These are phyloP conservation scores for Tricholoma flavovirens DNA, from an alignment of 768 basidiomycete species.

Conservation along the genomic window DNA sequence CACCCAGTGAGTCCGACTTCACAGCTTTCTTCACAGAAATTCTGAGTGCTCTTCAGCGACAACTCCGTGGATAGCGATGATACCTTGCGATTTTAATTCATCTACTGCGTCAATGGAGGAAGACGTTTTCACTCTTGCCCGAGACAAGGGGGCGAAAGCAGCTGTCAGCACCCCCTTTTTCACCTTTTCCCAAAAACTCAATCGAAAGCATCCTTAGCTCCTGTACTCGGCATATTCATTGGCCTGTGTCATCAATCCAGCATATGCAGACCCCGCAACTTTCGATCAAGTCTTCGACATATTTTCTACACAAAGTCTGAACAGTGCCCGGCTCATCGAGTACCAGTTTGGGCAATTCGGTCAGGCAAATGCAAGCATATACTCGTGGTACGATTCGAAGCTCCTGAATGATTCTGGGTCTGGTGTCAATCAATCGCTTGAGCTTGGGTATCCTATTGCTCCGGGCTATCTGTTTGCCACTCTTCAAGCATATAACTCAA, in stretches of 20 bases:
- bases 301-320: conserved; percentile 63
- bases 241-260: conserved; percentile 70
- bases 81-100: conserved; percentile 76
- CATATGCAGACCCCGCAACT: conserved; percentile 54
- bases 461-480: conserved; percentile 69
- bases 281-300: conserved; percentile 76
- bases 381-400: conserved; percentile 53
- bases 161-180: conserved; percentile 44
- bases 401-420: conserved; percentile 50
- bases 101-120: conserved; percentile 52
- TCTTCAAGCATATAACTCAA: conserved; percentile 59
- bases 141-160: conserved; percentile 71
- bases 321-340: conserved; percentile 49
- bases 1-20: conserved; percentile 35
- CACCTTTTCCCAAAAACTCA: neutral
- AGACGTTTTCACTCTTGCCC: conserved; percentile 82
- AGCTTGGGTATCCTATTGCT: conserved; percentile 34
- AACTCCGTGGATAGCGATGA: conserved; percentile 89
- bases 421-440: conserved; percentile 39
- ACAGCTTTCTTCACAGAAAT: neutral
- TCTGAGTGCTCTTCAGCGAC: conserved; percentile 33
- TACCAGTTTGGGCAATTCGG: conserved; percentile 57
- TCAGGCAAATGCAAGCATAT: conserved; percentile 45
- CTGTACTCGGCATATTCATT: conserved; percentile 70
- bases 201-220: conserved; percentile 38